Percentiles rank a stretch among this genome's conserved stretches.
Conservation (phyloP, 2,329 filamentous ascomycete species). For the Didymella pomorum region DNA sequence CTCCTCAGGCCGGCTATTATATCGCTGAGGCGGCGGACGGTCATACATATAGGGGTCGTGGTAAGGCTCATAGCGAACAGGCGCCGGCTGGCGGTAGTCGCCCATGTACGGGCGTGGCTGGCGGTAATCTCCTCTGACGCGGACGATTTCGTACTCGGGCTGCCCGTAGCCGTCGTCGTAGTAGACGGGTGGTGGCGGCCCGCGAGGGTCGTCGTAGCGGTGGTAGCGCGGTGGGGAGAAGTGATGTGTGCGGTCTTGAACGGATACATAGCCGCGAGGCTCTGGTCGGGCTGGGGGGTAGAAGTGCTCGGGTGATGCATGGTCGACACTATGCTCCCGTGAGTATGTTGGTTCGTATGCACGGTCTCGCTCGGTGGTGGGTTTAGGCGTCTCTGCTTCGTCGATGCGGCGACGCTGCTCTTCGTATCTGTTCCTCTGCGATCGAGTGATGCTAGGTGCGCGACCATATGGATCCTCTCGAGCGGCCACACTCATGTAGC, state of each 20-base stretch:
- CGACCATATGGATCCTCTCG: constrained; percentile 48
- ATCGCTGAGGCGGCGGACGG: constrained; percentile 35
- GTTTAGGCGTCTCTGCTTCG: constrained; percentile 48
- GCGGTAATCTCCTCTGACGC: constrained; percentile 39
- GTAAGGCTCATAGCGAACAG: constrained; percentile 40
- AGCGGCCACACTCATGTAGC: constrained; percentile 45
- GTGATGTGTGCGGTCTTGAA: constrained; percentile 43
- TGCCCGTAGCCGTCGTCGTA: constrained; percentile 43
- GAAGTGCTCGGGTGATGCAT: constrained; percentile 35
- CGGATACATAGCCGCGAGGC: constrained; percentile 45
- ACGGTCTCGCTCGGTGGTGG: constrained; percentile 41
- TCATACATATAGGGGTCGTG: constrained; percentile 45
- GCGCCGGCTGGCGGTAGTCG: constrained; percentile 27
- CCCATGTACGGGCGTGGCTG: constrained; percentile 29
- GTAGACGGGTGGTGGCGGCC: constrained; percentile 40
- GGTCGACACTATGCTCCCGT: constrained; percentile 45
- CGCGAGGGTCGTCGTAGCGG: constrained; percentile 42
- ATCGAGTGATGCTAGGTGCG: constrained; percentile 46
- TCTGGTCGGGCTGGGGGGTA: constrained; percentile 30
- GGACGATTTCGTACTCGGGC: constrained; percentile 45
- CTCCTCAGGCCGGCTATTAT: constrained; percentile 35
- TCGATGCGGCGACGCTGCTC: constrained; percentile 48
- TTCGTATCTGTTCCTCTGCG: constrained; percentile 48
- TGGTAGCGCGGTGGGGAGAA: constrained; percentile 40
- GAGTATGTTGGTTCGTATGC: constrained; percentile 34